phyloP scores from a whole-genome alignment of 805 yeast species.

The Candida coleopterorum region DNA sequence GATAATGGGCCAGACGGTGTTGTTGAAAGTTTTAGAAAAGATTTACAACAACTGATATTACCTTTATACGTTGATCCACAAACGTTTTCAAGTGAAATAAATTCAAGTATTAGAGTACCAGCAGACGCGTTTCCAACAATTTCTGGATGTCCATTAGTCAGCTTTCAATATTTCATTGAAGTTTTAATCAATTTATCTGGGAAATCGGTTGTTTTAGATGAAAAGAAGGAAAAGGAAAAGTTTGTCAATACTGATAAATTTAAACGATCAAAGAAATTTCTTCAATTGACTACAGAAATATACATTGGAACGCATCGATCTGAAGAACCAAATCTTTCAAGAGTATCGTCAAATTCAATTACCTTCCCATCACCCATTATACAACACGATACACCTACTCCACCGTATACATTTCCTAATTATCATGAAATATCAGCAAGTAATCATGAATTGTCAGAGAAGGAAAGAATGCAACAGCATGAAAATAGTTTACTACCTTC shows the following conservation, averaged over 20 bases:
- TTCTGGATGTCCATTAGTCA: conserved; percentile 60
- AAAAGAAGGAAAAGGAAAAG: conserved; percentile 28
- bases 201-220: conserved; percentile 35
- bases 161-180: conserved; percentile 82
- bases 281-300: conserved; percentile 77
- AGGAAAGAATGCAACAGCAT: conserved; percentile 47
- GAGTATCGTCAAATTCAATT: conserved; percentile 9
- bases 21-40: conserved; percentile 75
- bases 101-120: conserved; percentile 67
- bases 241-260: conserved; percentile 77
- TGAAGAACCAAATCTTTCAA: conserved; percentile 11
- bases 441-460: conserved; percentile 42
- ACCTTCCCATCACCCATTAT: not conserved
- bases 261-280: conserved; percentile 70
- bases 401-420: conserved; percentile 27
- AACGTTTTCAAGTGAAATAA: conserved; percentile 51
- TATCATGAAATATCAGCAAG: conserved; percentile 17
- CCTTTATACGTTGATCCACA: conserved; percentile 77
- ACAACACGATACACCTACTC: no score
- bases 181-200: conserved; percentile 77
- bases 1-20: conserved; percentile 56
- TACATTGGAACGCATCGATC: conserved; percentile 74
- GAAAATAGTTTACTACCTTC: conserved; percentile 65
- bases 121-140: conserved; percentile 85
- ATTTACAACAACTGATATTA: conserved; percentile 67